These are phyloP conservation scores for Quercus glauca DNA, from an alignment of 306 rosid genomes.

Conservation along the genomic window DNA sequence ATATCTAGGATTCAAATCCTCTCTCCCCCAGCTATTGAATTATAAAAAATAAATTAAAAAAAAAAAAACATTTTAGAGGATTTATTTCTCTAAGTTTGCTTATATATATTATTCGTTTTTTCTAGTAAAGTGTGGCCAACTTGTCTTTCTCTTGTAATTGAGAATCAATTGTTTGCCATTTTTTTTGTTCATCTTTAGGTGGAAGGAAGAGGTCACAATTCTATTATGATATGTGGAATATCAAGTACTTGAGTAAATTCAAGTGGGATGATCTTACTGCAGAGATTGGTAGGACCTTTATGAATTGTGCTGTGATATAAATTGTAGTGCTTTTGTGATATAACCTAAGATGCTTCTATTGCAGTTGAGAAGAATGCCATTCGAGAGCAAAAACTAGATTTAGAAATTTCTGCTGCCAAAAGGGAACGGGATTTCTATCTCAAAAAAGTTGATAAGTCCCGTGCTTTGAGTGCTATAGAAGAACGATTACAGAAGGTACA, in stretches of 20 bases:
- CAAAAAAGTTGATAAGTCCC: constrained; percentile 67
- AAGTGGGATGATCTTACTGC: constrained; percentile 94
- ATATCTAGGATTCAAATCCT: too few relatives aligned
- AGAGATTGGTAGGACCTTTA: constrained; percentile 61
- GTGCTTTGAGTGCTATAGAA: constrained; percentile 66
- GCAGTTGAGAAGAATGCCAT: constrained; percentile 70
- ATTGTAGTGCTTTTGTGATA: constrained; percentile 13
- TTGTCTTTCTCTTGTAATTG: constrained; percentile 9
- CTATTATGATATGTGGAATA: constrained; percentile 89
- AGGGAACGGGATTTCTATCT: constrained; percentile 78
- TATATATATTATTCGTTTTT: background rate
- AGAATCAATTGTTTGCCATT: background rate
- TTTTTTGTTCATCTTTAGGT: constrained; percentile 43
- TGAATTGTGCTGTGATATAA: constrained; percentile 13
- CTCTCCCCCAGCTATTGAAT: too few relatives aligned
- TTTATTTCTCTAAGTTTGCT: background rate
- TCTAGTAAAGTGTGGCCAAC: background rate
- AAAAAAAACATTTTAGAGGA: background rate
- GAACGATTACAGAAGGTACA: constrained; percentile 77
- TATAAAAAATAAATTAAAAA: too few relatives aligned
- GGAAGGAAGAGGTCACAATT: constrained; percentile 85
- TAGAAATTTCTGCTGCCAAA: constrained; percentile 84
- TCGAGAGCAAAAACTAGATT: constrained; percentile 76
- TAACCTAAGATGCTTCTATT: constrained; percentile 15
- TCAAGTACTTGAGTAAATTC: constrained; percentile 88